phyloP scores from a whole-genome alignment of 345 rosid genomes.

The Rhodomyrtus tomentosa region DNA sequence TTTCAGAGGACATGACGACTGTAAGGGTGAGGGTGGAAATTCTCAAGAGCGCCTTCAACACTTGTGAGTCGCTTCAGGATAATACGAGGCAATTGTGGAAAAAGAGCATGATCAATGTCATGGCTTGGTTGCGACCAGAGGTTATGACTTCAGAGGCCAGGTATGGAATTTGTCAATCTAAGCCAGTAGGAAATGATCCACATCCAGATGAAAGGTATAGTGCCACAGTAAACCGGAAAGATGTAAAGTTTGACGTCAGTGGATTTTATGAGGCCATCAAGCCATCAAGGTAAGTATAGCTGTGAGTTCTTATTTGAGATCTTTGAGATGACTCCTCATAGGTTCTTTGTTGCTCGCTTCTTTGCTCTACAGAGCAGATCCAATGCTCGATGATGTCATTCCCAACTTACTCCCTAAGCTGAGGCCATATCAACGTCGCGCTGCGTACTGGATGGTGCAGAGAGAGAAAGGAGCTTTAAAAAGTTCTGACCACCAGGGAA shows the following conservation, averaged over 20 bases:
- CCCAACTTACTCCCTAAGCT: constrained; percentile 67
- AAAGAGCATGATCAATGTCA: constrained; percentile 79
- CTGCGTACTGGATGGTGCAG: constrained; percentile 91
- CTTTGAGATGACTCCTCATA: background rate
- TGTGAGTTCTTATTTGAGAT: background rate
- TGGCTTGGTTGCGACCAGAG: constrained; percentile 94
- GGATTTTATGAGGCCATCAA: constrained; percentile 92
- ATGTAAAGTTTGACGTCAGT: constrained; percentile 51
- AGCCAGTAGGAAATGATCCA: constrained; percentile 13
- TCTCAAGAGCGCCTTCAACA: constrained; percentile 53
- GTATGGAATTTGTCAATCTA: constrained; percentile 32
- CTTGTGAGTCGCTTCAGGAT: constrained; percentile 66
- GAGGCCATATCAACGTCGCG: constrained; percentile 93
- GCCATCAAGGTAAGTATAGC: constrained; percentile 75
- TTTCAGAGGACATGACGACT: constrained; percentile 28
- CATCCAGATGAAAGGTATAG: constrained; percentile 11
- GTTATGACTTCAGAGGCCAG: constrained; percentile 70
- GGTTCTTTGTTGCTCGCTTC: background rate
- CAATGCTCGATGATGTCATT: constrained; percentile 53
- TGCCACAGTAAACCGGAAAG: constrained; percentile 20
- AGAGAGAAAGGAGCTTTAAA: constrained; percentile 60
- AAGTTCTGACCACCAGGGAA: constrained; percentile 19
- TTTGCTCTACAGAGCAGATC: constrained; percentile 35
- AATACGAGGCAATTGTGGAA: constrained; percentile 67
- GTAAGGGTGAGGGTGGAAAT: constrained; percentile 75